Evolutionary conservation across 2,329 filamentous ascomycete genomes (phyloP).

Genomic region (Sarocladiaceae sp.): DNA sequence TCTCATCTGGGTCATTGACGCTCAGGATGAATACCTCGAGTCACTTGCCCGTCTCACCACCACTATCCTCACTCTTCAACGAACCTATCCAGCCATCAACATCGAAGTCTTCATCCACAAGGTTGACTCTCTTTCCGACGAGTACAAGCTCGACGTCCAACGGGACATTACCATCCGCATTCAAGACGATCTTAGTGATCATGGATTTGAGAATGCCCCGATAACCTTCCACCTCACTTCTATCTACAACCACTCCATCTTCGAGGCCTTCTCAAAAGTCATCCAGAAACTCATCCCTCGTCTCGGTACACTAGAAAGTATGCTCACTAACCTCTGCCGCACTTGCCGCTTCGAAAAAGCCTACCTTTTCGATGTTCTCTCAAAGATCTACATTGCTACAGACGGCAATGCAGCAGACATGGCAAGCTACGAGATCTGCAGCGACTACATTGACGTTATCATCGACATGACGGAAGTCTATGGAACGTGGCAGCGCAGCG

Average conservation of each 20-base stretch:
- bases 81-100: constrained; percentile 88
- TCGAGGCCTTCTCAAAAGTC: constrained; percentile 96
- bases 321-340: constrained; percentile 90
- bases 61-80: constrained; percentile 85
- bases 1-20: constrained; percentile 97
- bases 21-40: constrained; percentile 95
- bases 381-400: constrained; percentile 98
- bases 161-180: constrained; percentile 95
- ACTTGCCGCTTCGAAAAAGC: constrained; percentile 97
- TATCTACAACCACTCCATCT: constrained; percentile 98
- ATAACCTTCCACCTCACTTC: constrained; percentile 95
- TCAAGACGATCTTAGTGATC: constrained; percentile 90
- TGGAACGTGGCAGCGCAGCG: constrained; percentile 63
- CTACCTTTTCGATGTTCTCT: constrained; percentile 95
- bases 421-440: constrained; percentile 96
- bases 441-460: constrained; percentile 97
- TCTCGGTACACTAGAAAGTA: constrained; percentile 84
- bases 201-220: constrained; percentile 87
- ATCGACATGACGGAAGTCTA: constrained; percentile 97
- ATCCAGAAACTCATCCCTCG: constrained; percentile 97
- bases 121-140: constrained; percentile 93
- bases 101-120: constrained; percentile 99
- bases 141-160: constrained; percentile 94
- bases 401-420: constrained; percentile 92
- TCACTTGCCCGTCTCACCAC: constrained; percentile 81